Percentiles rank a stretch among this genome's conserved stretches.
Conservation (phyloP, 164 flowering plant genomes). For the Aristolochia fimbriata region DNA sequence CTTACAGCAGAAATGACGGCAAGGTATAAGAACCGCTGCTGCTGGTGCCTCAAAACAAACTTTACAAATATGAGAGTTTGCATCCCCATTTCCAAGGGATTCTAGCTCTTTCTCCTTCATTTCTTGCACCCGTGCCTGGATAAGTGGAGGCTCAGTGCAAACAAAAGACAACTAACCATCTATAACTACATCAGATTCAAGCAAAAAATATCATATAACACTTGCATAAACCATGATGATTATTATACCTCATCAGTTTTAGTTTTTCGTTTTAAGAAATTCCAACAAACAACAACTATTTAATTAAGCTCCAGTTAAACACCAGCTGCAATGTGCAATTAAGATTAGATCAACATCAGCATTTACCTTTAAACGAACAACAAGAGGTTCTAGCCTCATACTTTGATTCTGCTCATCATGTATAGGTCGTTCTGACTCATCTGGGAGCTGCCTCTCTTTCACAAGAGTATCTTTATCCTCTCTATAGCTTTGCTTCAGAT, state of each 20-base stretch:
- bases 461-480: constrained; percentile 18
- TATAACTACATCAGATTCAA: neutral
- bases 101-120: constrained; percentile 79
- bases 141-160: constrained; percentile 1
- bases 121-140: constrained; percentile 90
- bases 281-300: no score
- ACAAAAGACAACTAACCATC: neutral
- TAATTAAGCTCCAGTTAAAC: no score
- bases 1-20: constrained; percentile 97
- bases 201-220: neutral
- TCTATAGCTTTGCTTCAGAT: constrained; percentile 22
- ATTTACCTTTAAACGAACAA: constrained; percentile 78
- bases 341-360: neutral
- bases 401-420: constrained; percentile 16
- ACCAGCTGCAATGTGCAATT: neutral
- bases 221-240: no score
- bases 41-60: constrained; percentile 85
- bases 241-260: no score
- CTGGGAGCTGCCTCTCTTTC: constrained; percentile 34
- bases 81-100: constrained; percentile 49
- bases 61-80: constrained; percentile 86
- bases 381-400: constrained; percentile 59
- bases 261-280: no score
- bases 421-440: constrained; percentile 23
- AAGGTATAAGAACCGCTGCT: constrained; percentile 93